phyloP scores from a whole-genome alignment of 2,329 filamentous ascomycete species.

The Fusarium continuum region DNA sequence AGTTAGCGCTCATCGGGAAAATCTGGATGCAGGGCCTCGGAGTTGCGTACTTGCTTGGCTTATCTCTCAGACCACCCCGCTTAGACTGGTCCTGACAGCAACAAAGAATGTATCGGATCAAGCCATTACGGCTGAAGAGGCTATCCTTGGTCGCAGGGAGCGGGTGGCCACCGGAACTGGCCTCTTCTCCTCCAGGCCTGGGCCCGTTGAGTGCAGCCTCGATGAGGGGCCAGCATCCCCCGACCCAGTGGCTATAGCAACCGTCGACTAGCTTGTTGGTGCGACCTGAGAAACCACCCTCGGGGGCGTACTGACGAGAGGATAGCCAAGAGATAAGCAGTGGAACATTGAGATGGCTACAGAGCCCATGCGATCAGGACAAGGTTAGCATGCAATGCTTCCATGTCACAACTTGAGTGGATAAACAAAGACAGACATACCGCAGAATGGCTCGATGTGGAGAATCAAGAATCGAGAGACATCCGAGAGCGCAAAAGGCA shows the following conservation, averaged over 20 bases:
- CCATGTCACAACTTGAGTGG: conserved; percentile 48
- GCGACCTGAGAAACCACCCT: conserved; percentile 91
- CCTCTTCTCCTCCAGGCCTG: conserved; percentile 42
- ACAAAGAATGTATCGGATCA: conserved; percentile 87
- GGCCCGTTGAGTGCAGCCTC: conserved; percentile 74
- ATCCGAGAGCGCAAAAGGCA: conserved; percentile 92
- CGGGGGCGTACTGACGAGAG: conserved; percentile 86
- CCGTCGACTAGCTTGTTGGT: conserved; percentile 98
- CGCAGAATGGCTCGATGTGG: conserved; percentile 78
- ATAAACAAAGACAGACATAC: conserved; percentile 57
- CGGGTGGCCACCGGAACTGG: conserved; percentile 43
- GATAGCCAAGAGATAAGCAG: conserved; percentile 88
- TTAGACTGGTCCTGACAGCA: conserved; percentile 81
- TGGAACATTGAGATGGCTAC: conserved; percentile 78
- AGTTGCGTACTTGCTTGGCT: conserved; percentile 80
- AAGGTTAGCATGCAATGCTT: conserved; percentile 48
- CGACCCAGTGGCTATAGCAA: conserved; percentile 98
- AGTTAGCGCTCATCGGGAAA: conserved; percentile 34
- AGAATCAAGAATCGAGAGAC: conserved; percentile 83
- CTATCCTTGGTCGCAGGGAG: conserved; percentile 51
- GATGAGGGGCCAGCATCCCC: conserved; percentile 91
- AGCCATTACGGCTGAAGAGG: conserved; percentile 82
- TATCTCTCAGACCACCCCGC: conserved; percentile 88
- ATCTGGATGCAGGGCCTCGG: conserved; percentile 12
- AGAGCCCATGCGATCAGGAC: conserved; percentile 30